phyloP scores from a whole-genome alignment of 2,329 filamentous ascomycete genomes.

The Verticillium albo-atrum region DNA sequence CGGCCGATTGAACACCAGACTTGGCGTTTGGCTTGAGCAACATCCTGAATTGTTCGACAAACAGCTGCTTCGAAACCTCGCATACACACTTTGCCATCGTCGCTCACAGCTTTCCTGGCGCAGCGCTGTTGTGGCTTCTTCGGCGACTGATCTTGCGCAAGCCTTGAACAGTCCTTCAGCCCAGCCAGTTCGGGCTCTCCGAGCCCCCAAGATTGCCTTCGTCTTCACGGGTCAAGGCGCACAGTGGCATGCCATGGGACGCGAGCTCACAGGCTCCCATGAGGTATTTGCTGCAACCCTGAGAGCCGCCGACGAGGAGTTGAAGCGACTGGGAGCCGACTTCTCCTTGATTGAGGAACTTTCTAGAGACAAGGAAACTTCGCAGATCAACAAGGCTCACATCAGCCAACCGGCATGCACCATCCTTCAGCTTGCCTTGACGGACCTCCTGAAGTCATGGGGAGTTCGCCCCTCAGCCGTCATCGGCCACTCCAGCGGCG shows the following conservation, averaged over 20 bases:
- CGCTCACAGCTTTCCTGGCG: conserved; percentile 9
- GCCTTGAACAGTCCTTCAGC: background rate
- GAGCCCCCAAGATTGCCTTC: conserved; percentile 7
- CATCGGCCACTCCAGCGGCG: conserved; percentile 42
- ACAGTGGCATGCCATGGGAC: conserved; percentile 18
- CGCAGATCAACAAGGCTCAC: conserved; percentile 30
- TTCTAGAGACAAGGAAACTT: conserved; percentile 20
- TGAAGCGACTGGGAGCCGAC: conserved; percentile 10
- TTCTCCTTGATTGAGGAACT: background rate
- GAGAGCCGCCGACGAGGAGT: conserved; percentile 20
- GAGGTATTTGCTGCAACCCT: conserved; percentile 26
- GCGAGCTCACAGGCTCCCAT: conserved; percentile 11
- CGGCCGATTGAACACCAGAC: background rate
- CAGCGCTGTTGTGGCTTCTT: conserved; percentile 4
- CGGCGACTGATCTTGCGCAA: background rate
- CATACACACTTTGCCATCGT: conserved; percentile 11
- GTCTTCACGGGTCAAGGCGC: conserved; percentile 23
- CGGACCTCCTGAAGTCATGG: conserved; percentile 37
- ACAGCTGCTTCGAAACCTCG: conserved; percentile 8
- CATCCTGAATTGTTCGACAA: background rate
- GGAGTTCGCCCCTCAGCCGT: conserved; percentile 33
- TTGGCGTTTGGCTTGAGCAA: conserved; percentile 6
- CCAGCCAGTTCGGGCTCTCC: background rate
- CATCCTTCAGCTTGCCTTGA: conserved; percentile 42
- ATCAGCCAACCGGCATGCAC: conserved; percentile 41